Evolutionary conservation across 345 rosid species (phyloP).

Genomic region (Linum trigynum): DNA sequence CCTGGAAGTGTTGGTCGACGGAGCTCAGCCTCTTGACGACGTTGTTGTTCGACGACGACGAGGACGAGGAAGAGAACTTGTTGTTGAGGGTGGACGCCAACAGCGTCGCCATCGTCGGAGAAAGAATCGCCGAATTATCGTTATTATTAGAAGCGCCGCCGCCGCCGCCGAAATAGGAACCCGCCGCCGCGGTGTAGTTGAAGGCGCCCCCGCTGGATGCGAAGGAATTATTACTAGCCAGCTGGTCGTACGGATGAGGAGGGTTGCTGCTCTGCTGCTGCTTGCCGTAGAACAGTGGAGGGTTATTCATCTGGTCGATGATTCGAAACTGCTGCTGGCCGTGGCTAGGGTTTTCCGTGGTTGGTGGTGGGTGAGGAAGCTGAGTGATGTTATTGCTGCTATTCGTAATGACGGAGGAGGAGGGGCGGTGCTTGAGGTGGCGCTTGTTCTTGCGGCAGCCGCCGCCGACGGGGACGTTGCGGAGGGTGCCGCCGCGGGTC

Average conservation of each 20-base stretch:
- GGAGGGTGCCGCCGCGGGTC: slow-evolving; percentile 2
- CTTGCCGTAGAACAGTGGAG: not conserved
- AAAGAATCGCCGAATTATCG: no score
- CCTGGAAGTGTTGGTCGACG: not conserved
- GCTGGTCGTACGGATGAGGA: not conserved
- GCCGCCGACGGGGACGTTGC: slow-evolving; percentile 7
- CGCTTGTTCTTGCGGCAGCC: slow-evolving; percentile 4
- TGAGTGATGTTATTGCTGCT: not conserved
- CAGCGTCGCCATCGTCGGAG: not conserved
- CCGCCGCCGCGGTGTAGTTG: no score
- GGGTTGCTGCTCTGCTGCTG: not conserved
- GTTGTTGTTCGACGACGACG: not conserved
- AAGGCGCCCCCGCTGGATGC: not conserved
- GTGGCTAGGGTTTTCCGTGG: not conserved
- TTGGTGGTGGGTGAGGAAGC: not conserved
- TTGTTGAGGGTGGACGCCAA: not conserved
- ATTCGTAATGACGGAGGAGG: not conserved
- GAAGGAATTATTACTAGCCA: not conserved
- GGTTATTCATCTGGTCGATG: not conserved
- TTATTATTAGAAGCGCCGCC: no score
- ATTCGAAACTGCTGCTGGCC: not conserved
- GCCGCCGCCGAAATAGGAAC: no score
- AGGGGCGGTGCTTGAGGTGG: not conserved
- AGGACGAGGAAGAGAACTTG: not conserved
- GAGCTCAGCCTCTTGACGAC: not conserved